Evolutionary conservation across 2,329 filamentous ascomycete species (phyloP).

Genomic region (Ascocoryne sarcoides): DNA sequence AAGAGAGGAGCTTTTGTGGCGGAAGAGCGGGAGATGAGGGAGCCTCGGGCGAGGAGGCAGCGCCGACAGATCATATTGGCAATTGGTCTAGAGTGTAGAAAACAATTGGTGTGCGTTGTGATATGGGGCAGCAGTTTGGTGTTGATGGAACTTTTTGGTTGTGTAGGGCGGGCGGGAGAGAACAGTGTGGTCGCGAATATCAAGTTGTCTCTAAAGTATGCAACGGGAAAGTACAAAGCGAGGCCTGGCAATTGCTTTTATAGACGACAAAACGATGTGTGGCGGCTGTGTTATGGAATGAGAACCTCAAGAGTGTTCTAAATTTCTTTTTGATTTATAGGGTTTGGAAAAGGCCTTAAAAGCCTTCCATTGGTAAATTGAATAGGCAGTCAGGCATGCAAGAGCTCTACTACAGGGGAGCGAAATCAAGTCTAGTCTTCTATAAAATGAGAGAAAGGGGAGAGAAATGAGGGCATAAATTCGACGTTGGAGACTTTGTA

Average conservation of each 20-base stretch:
- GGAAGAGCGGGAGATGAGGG: slow-evolving; percentile 13
- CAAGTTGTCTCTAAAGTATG: slow-evolving; percentile 4
- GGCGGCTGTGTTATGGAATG: neutral
- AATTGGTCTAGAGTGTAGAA: no score
- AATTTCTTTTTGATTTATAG: neutral
- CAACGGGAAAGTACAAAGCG: neutral
- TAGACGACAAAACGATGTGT: neutral
- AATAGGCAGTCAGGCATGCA: no score
- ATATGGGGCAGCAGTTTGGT: no score
- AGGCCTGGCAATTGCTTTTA: neutral
- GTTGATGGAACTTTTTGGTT: slow-evolving; percentile 18
- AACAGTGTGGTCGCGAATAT: slow-evolving; percentile 17
- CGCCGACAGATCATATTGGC: neutral
- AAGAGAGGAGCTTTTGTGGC: slow-evolving; percentile 12
- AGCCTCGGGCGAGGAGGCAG: neutral
- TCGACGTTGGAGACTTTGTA: no score
- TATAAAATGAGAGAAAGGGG: no score
- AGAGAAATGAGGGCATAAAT: no score
- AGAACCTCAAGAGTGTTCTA: neutral
- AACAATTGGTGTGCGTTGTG: no score
- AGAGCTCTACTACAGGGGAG: no score
- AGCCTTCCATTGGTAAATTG: no score
- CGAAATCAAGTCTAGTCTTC: no score
- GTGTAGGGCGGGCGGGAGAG: slow-evolving; percentile 15
- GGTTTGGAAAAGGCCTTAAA: no score